Base-by-base conservation (phyloP, 371 early-diverging fungal species). In the Zancudomyces culisetae region DNA sequence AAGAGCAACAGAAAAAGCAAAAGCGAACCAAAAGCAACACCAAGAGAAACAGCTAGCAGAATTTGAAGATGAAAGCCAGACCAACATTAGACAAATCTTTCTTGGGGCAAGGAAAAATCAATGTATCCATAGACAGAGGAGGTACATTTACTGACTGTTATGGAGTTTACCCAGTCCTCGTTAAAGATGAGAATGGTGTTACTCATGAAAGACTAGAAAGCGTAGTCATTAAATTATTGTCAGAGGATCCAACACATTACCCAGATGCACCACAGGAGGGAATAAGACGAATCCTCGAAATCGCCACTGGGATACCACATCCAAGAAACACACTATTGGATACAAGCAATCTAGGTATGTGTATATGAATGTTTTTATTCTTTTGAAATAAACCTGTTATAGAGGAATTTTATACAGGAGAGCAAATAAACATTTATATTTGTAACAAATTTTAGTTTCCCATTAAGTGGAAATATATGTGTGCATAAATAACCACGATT, bases 231-330 rank as follows among this genome's bases (percentile, higher is more conserved):
- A 95, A 95, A 58, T 76, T 93, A 15, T 76, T 95, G 24, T 83
- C 85, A 19, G 91, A 85, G 29, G 96, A 93, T 57, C 91, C 92
- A 2, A 60, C 74, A 23, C 89, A 91, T 66, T 95, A 95, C 62
- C 70, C 76, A 21, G 94, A 93, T 67, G 96, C 96, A 1, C 91
- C 92, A 18, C 76, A 85, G 2, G 96, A 95, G 61, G 93, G 90
- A 30, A 90, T 93, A 59, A 74, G 96, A 35, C 74, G 91, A 42
- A 81, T 94, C 49, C 70, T 88, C n/a, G 88, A 89, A 60, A 49
- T 73, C 18, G 85, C 82, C 1, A 84, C 90, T 0, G 88, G 87
- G 15, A 61, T 72, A 52, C 58, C 70, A 2, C 73, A 78, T 43
- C 79, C 84, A 26, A 76, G 88, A 21, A 64, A 76, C 48, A 55